Conservation (phyloP, 169 alveolate genomes). For the Pseudocohnilembus persalinus region DNA sequence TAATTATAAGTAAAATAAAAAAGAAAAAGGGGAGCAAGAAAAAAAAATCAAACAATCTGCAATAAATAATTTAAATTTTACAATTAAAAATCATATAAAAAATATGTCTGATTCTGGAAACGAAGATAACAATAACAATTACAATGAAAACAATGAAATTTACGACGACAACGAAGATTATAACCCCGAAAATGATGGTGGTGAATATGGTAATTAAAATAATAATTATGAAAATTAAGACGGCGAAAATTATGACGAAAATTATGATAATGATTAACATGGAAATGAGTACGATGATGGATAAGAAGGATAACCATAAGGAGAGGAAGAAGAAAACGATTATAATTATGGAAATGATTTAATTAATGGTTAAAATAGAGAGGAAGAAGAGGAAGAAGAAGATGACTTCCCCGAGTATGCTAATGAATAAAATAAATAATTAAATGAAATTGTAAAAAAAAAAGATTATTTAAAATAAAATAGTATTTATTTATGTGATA, state of each 20-base stretch:
- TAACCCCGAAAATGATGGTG: neutral
- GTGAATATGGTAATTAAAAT: too few species aligned
- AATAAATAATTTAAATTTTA: too few species aligned
- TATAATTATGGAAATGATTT: neutral
- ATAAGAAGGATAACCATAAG: neutral
- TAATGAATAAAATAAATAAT: constrained; percentile 84
- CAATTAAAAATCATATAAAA: too few species aligned
- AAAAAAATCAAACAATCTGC: too few species aligned
- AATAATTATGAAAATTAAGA: neutral
- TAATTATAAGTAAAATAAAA: too few species aligned
- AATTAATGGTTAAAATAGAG: neutral
- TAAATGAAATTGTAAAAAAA: constrained; percentile 70
- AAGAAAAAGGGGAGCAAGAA: too few species aligned
- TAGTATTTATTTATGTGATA: neutral
- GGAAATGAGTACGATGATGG: neutral
- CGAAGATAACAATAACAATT: too few species aligned
- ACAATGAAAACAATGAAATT: too few species aligned
- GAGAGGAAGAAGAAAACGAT: neutral
- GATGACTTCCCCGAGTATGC: constrained; percentile 87
- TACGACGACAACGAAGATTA: neutral
- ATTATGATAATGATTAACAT: neutral
- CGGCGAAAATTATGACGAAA: neutral
- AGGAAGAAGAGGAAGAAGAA: constrained; percentile 41
- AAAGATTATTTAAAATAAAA: constrained; percentile 18
- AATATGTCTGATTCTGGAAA: too few species aligned